Evolutionary conservation across 2,329 filamentous ascomycete species (phyloP).

Genomic region (Botrytis porri): DNA sequence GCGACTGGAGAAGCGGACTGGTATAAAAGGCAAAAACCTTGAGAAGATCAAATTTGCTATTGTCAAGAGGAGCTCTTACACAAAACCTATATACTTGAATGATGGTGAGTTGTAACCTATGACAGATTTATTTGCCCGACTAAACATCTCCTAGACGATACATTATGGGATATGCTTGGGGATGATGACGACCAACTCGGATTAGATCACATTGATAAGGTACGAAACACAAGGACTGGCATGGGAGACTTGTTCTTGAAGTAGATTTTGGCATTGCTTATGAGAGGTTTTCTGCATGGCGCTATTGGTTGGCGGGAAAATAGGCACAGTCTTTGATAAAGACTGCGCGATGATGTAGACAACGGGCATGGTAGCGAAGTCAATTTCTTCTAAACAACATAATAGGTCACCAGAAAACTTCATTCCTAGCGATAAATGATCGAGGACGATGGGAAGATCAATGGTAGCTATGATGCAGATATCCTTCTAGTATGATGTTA

Average conservation of each 20-base stretch:
- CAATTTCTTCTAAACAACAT: conserved; percentile 17
- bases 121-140: background rate
- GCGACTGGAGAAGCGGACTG: conserved; percentile 86
- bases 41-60: conserved; percentile 98
- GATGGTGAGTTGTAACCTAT: conserved; percentile 64
- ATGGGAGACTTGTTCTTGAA: conserved; percentile 60
- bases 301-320: conserved; percentile 26
- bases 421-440: conserved; percentile 9
- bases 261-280: conserved; percentile 33
- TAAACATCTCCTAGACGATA: conserved; percentile 48
- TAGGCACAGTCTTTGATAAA: conserved; percentile 17
- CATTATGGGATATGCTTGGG: conserved; percentile 52
- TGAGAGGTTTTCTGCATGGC: conserved; percentile 27
- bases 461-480: conserved; percentile 11
- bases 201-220: conserved; percentile 63
- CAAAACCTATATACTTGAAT: conserved; percentile 76
- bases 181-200: conserved; percentile 61
- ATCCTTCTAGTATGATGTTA: conserved; percentile 11
- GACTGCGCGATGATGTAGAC: conserved; percentile 16
- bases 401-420: conserved; percentile 14
- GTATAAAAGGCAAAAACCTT: conserved; percentile 95
- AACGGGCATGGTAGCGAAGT: conserved; percentile 18
- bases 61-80: conserved; percentile 66
- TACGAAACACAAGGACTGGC: conserved; percentile 56
- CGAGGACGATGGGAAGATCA: conserved; percentile 5